These are phyloP conservation scores for Emericellopsis atlantica DNA, from an alignment of 2,329 filamentous ascomycete genomes.

Conservation along the genomic window DNA sequence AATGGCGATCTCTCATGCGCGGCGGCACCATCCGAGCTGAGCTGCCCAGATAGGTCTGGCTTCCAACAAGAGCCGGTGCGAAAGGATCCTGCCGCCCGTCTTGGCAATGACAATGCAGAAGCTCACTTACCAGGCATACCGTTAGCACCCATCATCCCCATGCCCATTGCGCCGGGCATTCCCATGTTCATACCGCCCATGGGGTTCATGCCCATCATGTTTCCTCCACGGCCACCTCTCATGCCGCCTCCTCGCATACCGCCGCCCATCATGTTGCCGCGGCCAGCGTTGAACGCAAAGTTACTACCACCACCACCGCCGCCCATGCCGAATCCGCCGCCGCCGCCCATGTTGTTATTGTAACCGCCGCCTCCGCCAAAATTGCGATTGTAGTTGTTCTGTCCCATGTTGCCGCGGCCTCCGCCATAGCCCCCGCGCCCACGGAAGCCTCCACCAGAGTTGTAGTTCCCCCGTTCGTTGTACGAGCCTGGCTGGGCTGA, in stretches of 20 bases:
- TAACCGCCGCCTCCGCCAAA: constrained; percentile 29
- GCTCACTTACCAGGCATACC: constrained; percentile 20
- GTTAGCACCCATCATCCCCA: constrained; percentile 40
- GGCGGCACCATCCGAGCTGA: no score
- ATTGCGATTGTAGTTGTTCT: constrained; percentile 26
- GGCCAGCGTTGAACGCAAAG: constrained; percentile 25
- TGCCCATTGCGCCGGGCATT: constrained; percentile 46
- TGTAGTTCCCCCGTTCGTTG: constrained; percentile 31
- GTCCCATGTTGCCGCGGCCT: constrained; percentile 36
- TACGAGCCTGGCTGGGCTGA: constrained; percentile 35
- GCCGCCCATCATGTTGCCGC: constrained; percentile 31
- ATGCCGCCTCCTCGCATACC: constrained; percentile 36
- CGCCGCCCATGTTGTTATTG: constrained; percentile 28
- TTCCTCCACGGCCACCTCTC: constrained; percentile 34
- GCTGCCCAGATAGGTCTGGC: no score
- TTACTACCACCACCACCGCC: constrained; percentile 31
- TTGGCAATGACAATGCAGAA: no score
- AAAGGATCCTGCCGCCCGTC: no score
- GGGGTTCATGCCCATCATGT: constrained; percentile 34
- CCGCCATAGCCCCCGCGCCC: constrained; percentile 30
- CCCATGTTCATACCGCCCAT: constrained; percentile 38
- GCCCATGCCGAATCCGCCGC: constrained; percentile 34
- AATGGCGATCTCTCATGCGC: no score
- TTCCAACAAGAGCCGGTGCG: no score
- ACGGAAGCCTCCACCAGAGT: constrained; percentile 34